A percentile compares a stretch with the other conserved stretches of the same genome.
These are phyloP conservation scores for Lecanicillium sp. DNA, from an alignment of 2,329 filamentous ascomycete genomes.

Conservation along the genomic window DNA sequence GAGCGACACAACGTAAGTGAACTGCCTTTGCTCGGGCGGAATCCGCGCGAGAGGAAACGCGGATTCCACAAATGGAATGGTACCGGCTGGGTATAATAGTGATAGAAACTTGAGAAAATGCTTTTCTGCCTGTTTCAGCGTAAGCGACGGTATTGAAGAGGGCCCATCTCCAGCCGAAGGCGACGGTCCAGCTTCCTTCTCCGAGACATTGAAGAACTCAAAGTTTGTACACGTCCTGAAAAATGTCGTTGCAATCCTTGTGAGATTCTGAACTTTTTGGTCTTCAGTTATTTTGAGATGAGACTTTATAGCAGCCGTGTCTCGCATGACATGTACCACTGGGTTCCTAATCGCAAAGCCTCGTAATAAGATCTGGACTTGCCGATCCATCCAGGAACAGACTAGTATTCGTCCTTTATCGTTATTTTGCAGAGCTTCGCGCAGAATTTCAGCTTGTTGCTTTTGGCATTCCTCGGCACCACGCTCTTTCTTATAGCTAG, in stretches of 20 bases:
- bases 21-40: conserved; percentile 49
- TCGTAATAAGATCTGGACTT: conserved; percentile 49
- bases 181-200: conserved; percentile 24
- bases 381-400: conserved; percentile 62
- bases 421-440: conserved; percentile 50
- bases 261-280: conserved; percentile 47
- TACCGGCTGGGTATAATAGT: conserved; percentile 44
- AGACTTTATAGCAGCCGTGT: conserved; percentile 53
- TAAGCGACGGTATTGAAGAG: conserved; percentile 51
- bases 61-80: conserved; percentile 51
- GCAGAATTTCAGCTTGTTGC: conserved; percentile 54
- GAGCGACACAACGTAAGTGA: conserved; percentile 60
- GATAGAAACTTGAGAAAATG: conserved; percentile 64
- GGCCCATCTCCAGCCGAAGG: conserved; percentile 19
- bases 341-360: conserved; percentile 58
- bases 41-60: conserved; percentile 58
- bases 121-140: conserved; percentile 58
- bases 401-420: conserved; percentile 58
- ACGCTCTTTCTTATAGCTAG: conserved; percentile 54
- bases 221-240: conserved; percentile 62
- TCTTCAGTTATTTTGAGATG: conserved; percentile 51
- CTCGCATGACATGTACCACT: conserved; percentile 62
- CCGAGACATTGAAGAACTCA: conserved; percentile 69
- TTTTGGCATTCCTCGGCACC: conserved; percentile 54
- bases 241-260: conserved; percentile 47